Conservation (phyloP, 129 eudicot species). For the Oenanthe sinensis region DNA sequence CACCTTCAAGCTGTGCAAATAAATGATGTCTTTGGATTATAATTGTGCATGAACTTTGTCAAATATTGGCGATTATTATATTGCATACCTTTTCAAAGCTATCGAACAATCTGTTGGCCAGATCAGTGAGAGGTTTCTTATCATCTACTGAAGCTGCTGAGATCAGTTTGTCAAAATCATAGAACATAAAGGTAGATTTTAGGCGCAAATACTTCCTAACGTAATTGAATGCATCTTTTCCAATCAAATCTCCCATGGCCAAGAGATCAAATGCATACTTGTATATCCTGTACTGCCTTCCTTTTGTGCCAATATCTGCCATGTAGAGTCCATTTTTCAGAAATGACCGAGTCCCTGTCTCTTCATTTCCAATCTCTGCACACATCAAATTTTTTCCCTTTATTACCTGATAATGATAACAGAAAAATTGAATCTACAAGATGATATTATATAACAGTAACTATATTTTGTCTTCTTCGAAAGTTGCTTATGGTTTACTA, state of each 20-base stretch:
- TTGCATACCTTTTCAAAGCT: constrained; percentile 66
- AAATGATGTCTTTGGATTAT: neutral
- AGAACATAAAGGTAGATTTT: constrained; percentile 78
- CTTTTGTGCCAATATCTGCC: constrained; percentile 64
- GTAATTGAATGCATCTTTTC: constrained; percentile 62
- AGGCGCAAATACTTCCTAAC: constrained; percentile 56
- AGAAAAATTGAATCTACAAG: neutral
- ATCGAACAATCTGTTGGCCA: constrained; percentile 77
- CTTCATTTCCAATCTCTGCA: constrained; percentile 61
- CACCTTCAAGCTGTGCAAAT: constrained; percentile 58
- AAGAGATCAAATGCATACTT: constrained; percentile 76
- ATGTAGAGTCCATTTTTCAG: constrained; percentile 61
- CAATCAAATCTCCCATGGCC: constrained; percentile 74
- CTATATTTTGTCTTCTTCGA: neutral
- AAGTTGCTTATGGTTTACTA: neutral
- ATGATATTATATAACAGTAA: too few relatives aligned
- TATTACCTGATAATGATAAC: neutral
- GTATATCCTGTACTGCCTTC: constrained; percentile 51
- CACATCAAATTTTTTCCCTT: neutral
- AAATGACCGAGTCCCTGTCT: constrained; percentile 76
- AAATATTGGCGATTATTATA: neutral
- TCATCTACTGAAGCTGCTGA: constrained; percentile 43
- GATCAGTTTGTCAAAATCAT: constrained; percentile 78
- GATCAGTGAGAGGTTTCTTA: constrained; percentile 65
- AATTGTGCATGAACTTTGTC: neutral